Evolutionary conservation across 805 yeast species (phyloP), one percentile per base, ranked within the genome.

Genomic region (Kodamaea nitidulidarum): DNA sequence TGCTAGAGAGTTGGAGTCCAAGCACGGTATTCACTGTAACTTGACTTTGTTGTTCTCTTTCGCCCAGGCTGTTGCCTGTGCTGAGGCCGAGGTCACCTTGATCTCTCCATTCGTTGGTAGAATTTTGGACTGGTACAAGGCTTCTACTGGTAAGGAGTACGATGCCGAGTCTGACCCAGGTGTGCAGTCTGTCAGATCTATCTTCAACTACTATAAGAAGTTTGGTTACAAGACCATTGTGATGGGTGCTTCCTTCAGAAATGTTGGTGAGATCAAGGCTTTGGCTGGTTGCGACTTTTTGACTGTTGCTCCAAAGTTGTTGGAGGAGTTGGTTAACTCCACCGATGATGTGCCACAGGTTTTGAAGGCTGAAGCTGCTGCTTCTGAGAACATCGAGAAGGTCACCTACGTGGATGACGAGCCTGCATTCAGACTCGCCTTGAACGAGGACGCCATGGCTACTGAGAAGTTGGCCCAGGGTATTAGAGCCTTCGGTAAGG

Each of bases 231-330:
- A 91, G 58, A 93, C 99, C 66, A 90, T 93, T 63, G 98, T 93
- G 61, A 93, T 93, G 99, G 99, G 98, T 71, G 99, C 99, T 45
- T 91, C 98, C 44, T 91, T 93, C 88, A 91, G 99, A 81, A 93
- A 90, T 77, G 68, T 73, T 47, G 96, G 88, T 54, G 98, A 91
- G 75, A 87, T 93, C 71, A 84, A 82, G 70, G 96, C 95, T 55
- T 76, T 93, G 56, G 97, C 98, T 44, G 99, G 99, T 67, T 82
- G 87, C 61, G 99, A 93, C 67, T 88, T 73, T 80, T 76, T 93
- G 71, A 93, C 99, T 62, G 88, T 93, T 58, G 76, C 98, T 55
- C 98, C 98, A 64, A 78, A 76, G 61, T 76, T 93, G 58, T 81
- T 93, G 66, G 96, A 91, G 70, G 84, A 86, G 70, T 79, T 91